Evolutionary conservation across 2,329 filamentous ascomycete genomes (phyloP).

Genomic region (Colletotrichum sp.): DNA sequence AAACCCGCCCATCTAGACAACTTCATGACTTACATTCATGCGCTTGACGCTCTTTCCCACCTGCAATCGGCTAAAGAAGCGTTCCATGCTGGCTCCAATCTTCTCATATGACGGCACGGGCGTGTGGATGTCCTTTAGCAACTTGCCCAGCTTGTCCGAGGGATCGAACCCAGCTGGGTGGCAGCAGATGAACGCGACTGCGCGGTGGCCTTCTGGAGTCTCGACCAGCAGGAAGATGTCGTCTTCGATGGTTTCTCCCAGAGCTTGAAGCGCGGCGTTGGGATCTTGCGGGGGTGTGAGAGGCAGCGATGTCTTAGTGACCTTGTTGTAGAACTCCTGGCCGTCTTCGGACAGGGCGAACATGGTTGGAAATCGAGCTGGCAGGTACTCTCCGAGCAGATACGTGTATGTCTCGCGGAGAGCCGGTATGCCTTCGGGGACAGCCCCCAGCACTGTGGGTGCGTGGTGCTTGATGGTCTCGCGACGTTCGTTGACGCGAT

Average conservation of each 20-base stretch:
- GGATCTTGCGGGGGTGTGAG: constrained; percentile 34
- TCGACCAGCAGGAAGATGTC: constrained; percentile 57
- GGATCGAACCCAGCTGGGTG: constrained; percentile 60
- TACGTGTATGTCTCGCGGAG: constrained; percentile 55
- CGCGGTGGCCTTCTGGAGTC: constrained; percentile 44
- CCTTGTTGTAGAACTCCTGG: constrained; percentile 41
- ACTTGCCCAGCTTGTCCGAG: constrained; percentile 51
- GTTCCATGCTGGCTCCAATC: constrained; percentile 61
- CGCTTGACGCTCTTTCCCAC: constrained; percentile 55
- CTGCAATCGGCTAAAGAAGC: constrained; percentile 53
- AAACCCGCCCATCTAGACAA: not conserved
- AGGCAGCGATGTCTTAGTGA: constrained; percentile 38
- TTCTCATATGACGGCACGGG: constrained; percentile 61
- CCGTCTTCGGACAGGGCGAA: constrained; percentile 42
- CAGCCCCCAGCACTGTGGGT: constrained; percentile 45
- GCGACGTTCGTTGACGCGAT: constrained; percentile 45
- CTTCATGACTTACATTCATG: constrained; percentile 47
- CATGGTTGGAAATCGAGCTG: constrained; percentile 51
- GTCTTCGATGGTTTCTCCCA: constrained; percentile 60
- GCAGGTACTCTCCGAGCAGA: constrained; percentile 52
- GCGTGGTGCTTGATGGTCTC: constrained; percentile 42
- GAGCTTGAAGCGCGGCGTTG: constrained; percentile 38
- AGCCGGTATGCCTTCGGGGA: constrained; percentile 42
- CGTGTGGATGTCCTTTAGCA: constrained; percentile 53
- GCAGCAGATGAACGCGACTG: constrained; percentile 56